Evolutionary conservation across 352 stramenopile genomes (phyloP), one percentile per base, ranked within the genome.

Genomic region (Globisporangium barbulae): DNA sequence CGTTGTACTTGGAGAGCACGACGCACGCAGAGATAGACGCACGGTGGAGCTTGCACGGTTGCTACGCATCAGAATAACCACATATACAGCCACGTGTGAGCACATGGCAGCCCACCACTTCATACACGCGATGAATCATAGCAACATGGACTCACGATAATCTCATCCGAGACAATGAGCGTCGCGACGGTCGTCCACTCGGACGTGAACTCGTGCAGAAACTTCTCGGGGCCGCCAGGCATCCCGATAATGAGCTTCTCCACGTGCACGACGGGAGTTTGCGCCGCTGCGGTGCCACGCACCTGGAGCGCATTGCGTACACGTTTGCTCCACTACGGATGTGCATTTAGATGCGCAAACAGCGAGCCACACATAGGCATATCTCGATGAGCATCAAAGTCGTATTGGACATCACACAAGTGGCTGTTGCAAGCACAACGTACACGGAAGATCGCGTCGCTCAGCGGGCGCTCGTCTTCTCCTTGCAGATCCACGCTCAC

Each of bases 371-470:
- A 17, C 5, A 37, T 17, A 47, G 33, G 1, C 31, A 22, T 8
- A 41, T 5, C 37, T 28, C 30, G 28, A 54, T 48, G 2, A 59
- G 13, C 42, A 19, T 31, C 47, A 44, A 62, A 35, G 19, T 3
- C 55, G 9, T 15, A 64, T 42, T n/a, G 1, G 19, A 59, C 21
- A 19, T 30, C 12, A 15, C 9, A 47, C 30, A 49, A 50, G 13
- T 39, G 8, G 33, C 33, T 39, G 33, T 7, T 39, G 10, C 33
- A 39, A 39, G 10, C 33, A 15, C 7, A 39, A 63, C 72, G 59
- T 82, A 91, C 82, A 6, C 83, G 80, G 62, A 91, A 91, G 55
- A 88, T 68, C 39, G 77, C 74, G n/a, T 72, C 59, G 60, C 68
- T 66, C 5, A 70, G 61, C 0, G 62, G 30, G 25, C 67, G 50